Percentiles rank a stretch among this genome's conserved stretches.
Evolutionary conservation across 163 green algal genomes (phyloP).

Genomic region (Scenedesmus sp.): DNA sequence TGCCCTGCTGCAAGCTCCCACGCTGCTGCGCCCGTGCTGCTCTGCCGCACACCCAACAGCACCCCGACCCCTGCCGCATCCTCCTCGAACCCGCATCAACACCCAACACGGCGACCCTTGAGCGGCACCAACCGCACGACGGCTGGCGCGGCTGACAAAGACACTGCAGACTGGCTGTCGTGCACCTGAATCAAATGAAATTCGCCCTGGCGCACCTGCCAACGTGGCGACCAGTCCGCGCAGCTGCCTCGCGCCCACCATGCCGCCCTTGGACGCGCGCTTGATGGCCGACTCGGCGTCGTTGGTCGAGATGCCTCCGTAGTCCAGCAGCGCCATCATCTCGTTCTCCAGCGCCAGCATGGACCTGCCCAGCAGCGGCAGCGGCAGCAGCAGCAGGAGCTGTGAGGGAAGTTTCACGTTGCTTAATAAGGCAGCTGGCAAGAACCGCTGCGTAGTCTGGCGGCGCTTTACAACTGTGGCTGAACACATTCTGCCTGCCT

Average conservation of each 20-base stretch:
- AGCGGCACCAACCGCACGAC: no score
- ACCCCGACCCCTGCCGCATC: no score
- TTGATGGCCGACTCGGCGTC: conserved; percentile 72
- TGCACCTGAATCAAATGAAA: no score
- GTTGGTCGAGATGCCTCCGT: conserved; percentile 83
- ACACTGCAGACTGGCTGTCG: no score
- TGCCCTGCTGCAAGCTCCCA: no score
- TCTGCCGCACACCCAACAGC: no score
- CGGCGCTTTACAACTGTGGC: background rate
- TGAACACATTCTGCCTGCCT: background rate
- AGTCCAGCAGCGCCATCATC: conserved; percentile 80
- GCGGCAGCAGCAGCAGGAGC: conserved; percentile 11
- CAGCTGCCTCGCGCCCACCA: conserved; percentile 71
- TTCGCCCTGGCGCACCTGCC: conserved; percentile 57
- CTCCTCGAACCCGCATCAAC: no score
- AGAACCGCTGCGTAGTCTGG: no score
- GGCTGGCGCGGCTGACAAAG: no score
- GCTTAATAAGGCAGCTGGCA: no score
- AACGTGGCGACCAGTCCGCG: conserved; percentile 67
- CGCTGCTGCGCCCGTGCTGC: no score
- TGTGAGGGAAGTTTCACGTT: background rate
- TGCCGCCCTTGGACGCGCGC: conserved; percentile 76
- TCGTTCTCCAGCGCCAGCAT: conserved; percentile 76
- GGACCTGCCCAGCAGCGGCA: conserved; percentile 59
- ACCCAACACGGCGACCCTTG: no score